These are phyloP conservation scores for Diplodia intermedia DNA, from an alignment of 2,329 filamentous ascomycete genomes.

Conservation along the genomic window DNA sequence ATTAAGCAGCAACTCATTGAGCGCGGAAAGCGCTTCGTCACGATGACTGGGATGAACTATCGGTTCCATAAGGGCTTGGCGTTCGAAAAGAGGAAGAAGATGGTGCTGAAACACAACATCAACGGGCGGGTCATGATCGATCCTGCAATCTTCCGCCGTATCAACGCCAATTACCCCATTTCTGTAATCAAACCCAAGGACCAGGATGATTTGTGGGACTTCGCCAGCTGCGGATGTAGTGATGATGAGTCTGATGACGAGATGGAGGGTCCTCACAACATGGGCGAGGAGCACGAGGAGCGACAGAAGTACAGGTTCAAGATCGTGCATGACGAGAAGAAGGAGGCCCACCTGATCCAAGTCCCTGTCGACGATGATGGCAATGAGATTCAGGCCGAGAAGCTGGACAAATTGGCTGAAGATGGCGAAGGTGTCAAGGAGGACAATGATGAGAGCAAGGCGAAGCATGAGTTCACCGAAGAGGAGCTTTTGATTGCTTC, in stretches of 20 bases:
- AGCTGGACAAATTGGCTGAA: slow-evolving; percentile 62
- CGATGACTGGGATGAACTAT: slow-evolving; percentile 83
- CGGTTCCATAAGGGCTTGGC: slow-evolving; percentile 83
- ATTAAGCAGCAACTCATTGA: slow-evolving; percentile 73
- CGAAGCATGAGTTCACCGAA: slow-evolving; percentile 69
- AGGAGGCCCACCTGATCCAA: slow-evolving; percentile 57
- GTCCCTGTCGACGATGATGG: slow-evolving; percentile 64
- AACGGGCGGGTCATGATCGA: slow-evolving; percentile 90
- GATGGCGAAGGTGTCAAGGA: slow-evolving; percentile 34
- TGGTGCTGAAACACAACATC: slow-evolving; percentile 79
- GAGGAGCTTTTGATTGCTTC: slow-evolving; percentile 86
- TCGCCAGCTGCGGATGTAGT: slow-evolving; percentile 57
- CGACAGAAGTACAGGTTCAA: slow-evolving; percentile 24
- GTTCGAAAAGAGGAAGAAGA: slow-evolving; percentile 81
- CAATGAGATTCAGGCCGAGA: slow-evolving; percentile 61
- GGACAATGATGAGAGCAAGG: slow-evolving; percentile 34
- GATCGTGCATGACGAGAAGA: slow-evolving; percentile 38
- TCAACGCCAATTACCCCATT: slow-evolving; percentile 85
- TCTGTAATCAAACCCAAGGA: slow-evolving; percentile 77
- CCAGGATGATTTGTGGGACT: slow-evolving; percentile 55
- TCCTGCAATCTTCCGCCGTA: slow-evolving; percentile 78
- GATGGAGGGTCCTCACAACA: slow-evolving; percentile 43
- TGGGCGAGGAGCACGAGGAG: slow-evolving; percentile 34
- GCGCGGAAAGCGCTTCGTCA: slow-evolving; percentile 83
- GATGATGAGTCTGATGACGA: slow-evolving; percentile 61